Percentiles rank a stretch among this genome's conserved stretches.
phyloP scores from a whole-genome alignment of 2,329 filamentous ascomycete genomes.

The Grosmannia serpens region DNA sequence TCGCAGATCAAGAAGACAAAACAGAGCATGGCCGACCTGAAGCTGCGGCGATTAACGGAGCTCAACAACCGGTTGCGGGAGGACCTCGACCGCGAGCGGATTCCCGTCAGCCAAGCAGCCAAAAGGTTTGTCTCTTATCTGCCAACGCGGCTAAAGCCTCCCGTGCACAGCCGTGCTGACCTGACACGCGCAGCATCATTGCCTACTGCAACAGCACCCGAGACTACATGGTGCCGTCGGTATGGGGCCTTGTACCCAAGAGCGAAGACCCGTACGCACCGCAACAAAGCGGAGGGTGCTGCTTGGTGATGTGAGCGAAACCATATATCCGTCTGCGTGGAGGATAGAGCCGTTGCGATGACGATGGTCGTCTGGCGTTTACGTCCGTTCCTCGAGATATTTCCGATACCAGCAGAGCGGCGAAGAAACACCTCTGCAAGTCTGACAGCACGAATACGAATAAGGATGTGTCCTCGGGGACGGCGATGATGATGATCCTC shows the following conservation, averaged over 20 bases:
- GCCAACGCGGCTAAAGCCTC: not conserved
- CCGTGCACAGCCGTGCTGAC: not conserved
- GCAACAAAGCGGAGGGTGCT: slow-evolving; percentile 87
- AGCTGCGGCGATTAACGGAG: slow-evolving; percentile 90
- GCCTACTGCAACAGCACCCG: slow-evolving; percentile 96
- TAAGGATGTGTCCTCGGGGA: not conserved
- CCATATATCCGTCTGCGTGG: not conserved
- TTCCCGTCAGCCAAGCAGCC: slow-evolving; percentile 89
- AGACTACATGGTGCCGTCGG: slow-evolving; percentile 97
- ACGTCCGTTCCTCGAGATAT: not conserved
- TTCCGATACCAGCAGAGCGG: not conserved
- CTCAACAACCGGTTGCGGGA: slow-evolving; percentile 93
- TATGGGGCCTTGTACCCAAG: slow-evolving; percentile 91
- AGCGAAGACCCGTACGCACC: slow-evolving; percentile 97
- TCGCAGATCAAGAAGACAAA: slow-evolving; percentile 80
- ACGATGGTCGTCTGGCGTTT: not conserved
- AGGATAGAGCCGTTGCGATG: not conserved
- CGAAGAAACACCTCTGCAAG: not conserved
- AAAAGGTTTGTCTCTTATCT: slow-evolving; percentile 48
- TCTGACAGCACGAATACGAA: not conserved
- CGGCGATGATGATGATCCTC: slow-evolving; percentile 4
- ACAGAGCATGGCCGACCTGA: slow-evolving; percentile 98
- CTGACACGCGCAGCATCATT: slow-evolving; percentile 58
- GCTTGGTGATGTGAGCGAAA: slow-evolving; percentile 69
- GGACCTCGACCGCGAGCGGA: slow-evolving; percentile 88